phyloP scores from a whole-genome alignment of 2,329 filamentous ascomycete genomes.

The Pestalotiopsis sp. region DNA sequence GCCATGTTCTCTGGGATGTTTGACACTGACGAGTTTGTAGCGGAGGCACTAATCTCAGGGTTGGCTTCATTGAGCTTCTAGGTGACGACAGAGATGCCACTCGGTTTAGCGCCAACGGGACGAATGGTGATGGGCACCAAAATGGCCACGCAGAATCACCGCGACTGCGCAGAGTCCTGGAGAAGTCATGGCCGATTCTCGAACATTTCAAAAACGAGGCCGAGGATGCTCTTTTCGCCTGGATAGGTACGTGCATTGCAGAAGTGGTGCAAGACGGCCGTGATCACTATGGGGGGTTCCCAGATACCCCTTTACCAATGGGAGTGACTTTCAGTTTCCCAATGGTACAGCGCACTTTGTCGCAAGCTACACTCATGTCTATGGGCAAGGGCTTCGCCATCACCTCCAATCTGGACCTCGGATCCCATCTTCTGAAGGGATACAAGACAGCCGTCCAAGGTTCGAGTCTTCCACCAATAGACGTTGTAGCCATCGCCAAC shows the following conservation, averaged over 20 bases:
- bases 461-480: slow-evolving; percentile 62
- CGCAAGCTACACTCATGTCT: slow-evolving; percentile 64
- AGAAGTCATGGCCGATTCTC: slow-evolving; percentile 75
- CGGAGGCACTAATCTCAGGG: slow-evolving; percentile 70
- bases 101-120: slow-evolving; percentile 20
- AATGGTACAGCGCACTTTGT: slow-evolving; percentile 65
- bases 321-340: slow-evolving; percentile 75
- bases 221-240: slow-evolving; percentile 75
- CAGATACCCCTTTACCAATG: slow-evolving; percentile 55
- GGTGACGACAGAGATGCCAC: slow-evolving; percentile 33
- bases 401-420: slow-evolving; percentile 62
- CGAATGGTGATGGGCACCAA: slow-evolving; percentile 16
- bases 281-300: slow-evolving; percentile 42
- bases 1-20: neutral
- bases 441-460: slow-evolving; percentile 54
- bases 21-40: slow-evolving; percentile 37
- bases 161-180: slow-evolving; percentile 61
- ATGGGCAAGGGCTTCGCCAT: slow-evolving; percentile 76
- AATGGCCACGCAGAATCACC: slow-evolving; percentile 20
- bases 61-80: slow-evolving; percentile 67
- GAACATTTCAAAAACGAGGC: slow-evolving; percentile 76
- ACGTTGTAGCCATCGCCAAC: slow-evolving; percentile 78
- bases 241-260: slow-evolving; percentile 79
- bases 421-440: slow-evolving; percentile 59
- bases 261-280: slow-evolving; percentile 68